Base-by-base conservation (phyloP, 2,329 filamentous ascomycete species). In the Trichophyton schoenleinii region DNA sequence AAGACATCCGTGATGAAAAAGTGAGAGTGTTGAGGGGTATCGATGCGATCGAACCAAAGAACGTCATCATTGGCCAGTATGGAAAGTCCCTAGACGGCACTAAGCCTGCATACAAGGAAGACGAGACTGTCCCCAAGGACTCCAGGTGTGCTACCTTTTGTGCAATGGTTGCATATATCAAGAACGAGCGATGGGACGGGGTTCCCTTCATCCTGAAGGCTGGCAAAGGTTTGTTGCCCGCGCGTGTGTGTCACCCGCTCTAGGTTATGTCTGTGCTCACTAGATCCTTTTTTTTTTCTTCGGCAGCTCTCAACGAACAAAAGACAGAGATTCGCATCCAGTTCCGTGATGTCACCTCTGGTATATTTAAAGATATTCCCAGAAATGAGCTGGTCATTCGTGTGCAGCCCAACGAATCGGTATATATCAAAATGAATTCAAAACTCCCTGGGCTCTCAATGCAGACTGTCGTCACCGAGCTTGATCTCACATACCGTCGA, bases 361-460 rank as follows among this genome's bases (percentile, higher is more conserved):
- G 95, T 68, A 99, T 99, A 77, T 99, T 99, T 81, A 97, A 97
- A 83, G 92, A 99, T 74, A 99, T 99, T 72, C 95, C 94, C 63
- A 88, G 95, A 68, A 99, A 99, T 80, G 94, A 99, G 80, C 87
- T 99, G 67, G 94, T 99, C 70, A 96, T 99, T 80, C 91, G 94
- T 68, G 95, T 99, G 67, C 94, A 99, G 81, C 94, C 94, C 70
- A 99, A 99, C 80, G 94, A 99, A 83, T 95, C 89, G 73, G 91
- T 99, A 68, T 99, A 99, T 80, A 95, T 97, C 77, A 99, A 99
- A 86, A 99, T 99, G 94, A 99, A 99, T 87, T 97, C 92, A 34
- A 99, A 99, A 83, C 82, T 99, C 63, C 95, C 94, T 20, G 94
- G 94, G 70, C 81, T 99, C 70, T 97, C 91, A 81, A 99, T 97